Evolutionary conservation across 768 basidiomycete genomes (phyloP).

Genomic region (Hygrocybe coccinea): DNA sequence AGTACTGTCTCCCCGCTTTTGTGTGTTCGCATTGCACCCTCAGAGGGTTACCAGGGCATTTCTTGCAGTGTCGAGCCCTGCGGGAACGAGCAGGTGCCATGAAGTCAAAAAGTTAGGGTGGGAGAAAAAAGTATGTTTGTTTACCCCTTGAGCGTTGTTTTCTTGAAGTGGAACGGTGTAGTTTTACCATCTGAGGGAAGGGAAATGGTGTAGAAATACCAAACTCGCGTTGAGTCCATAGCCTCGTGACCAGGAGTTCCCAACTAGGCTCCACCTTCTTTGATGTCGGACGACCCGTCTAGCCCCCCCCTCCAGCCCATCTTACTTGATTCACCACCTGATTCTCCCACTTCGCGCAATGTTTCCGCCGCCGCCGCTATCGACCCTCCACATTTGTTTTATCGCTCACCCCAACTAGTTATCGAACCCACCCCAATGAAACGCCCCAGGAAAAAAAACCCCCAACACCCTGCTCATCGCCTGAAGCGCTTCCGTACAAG

Average conservation of each 20-base stretch:
- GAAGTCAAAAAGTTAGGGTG: not conserved
- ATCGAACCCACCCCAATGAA: not conserved
- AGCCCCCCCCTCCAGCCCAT: not conserved
- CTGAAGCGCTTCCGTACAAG: not conserved
- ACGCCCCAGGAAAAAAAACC: not conserved
- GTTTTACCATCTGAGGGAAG: not conserved
- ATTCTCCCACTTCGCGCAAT: not conserved
- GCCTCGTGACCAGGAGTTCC: not conserved
- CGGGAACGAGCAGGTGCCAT: not conserved
- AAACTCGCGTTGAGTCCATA: not conserved
- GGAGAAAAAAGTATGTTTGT: not conserved
- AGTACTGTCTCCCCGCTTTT: not conserved
- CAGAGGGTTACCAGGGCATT: not conserved
- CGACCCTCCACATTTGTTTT: not conserved
- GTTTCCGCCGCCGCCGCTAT: not conserved
- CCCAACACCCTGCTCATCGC: not conserved
- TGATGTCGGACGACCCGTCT: not conserved
- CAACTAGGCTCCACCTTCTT: not conserved
- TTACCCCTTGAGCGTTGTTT: not conserved
- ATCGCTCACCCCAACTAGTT: not conserved
- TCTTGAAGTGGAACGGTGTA: not conserved
- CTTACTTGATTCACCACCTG: not conserved
- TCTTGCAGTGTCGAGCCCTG: not conserved
- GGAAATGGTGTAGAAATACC: slow-evolving; percentile 1
- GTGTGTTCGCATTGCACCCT: not conserved